Evolutionary conservation across 129 eudicot genomes (phyloP), one percentile per base, ranked within the genome.

Genomic region (Ambrosia trifida): DNA sequence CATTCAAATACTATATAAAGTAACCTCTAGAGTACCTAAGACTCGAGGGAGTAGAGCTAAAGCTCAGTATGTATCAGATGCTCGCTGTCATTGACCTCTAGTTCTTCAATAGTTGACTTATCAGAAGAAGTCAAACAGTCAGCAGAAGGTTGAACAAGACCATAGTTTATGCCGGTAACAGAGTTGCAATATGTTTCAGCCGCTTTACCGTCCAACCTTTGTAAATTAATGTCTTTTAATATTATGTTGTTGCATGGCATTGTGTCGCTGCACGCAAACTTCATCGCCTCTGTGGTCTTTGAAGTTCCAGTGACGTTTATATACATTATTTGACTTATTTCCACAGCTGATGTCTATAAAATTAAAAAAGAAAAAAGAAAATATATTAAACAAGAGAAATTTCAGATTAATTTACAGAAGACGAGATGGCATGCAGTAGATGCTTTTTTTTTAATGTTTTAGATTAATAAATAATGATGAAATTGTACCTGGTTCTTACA

Each of bases 291-390:
- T 66, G 78, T 59, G 47, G 86, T 88, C 75, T 64, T 86, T 68
- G 97, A 85, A 7, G 95, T 84, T 78, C 99, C 99, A 17, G 76
- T 90, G n/a, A 95, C 72, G 77, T 95, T 90, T 66, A 70, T 83
- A 77, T 95, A 95, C 91, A 95, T 77, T 33, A 95, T 83, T 81
- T 90, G 83, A 57, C 96, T 95, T 77, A 95, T 84, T 76, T 88
- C 89, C 78, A 95, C 91, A n/a, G 99, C 96, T 4, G 91, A 76
- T 16, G 97, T 81, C 99, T 95, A 62, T 7, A 35, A 78, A 24
- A 18, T 31, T 38, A 32, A 70, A 4, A 66, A 71, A 63, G 20
- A 18, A 47, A 19, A 9, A 51, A 13, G 7, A n/a, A n/a, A 4
- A 20, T 6, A 1, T 19, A 19, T 24, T 56, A 7, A 9, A 45